Percentiles rank a stretch among this genome's conserved stretches.
phyloP scores from a whole-genome alignment of 2,329 filamentous ascomycete species.

The Monosporascus ibericus region DNA sequence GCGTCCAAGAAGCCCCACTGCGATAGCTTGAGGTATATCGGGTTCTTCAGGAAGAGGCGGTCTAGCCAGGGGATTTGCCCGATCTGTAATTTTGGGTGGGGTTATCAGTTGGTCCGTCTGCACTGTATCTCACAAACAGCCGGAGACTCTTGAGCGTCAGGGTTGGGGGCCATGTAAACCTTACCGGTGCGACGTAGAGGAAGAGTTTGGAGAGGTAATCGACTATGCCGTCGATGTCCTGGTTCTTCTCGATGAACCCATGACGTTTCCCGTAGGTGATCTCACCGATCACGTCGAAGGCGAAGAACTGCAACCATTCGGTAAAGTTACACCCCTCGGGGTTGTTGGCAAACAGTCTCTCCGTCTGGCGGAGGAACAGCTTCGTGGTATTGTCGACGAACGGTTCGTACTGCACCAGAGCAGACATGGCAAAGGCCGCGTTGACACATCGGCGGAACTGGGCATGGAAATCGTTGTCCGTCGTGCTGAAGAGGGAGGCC shows the following conservation, averaged over 20 bases:
- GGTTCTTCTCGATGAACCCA: constrained; percentile 68
- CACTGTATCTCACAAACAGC: constrained; percentile 1
- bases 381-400: constrained; percentile 71
- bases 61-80: constrained; percentile 73
- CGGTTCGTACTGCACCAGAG: constrained; percentile 72
- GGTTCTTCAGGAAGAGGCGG: constrained; percentile 66
- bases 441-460: constrained; percentile 71
- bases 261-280: constrained; percentile 71
- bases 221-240: constrained; percentile 71
- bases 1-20: constrained; percentile 61
- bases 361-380: constrained; percentile 61
- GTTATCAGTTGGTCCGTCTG: not conserved
- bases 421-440: constrained; percentile 70
- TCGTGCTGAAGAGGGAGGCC: constrained; percentile 70
- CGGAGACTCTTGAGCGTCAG: not conserved
- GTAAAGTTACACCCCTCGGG: constrained; percentile 54
- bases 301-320: constrained; percentile 72
- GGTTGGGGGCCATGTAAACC: constrained; percentile 17
- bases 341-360: constrained; percentile 45
- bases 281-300: constrained; percentile 75
- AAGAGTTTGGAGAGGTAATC: constrained; percentile 58
- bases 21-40: constrained; percentile 61
- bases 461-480: constrained; percentile 68
- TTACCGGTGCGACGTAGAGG: constrained; percentile 64
- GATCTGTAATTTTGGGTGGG: constrained; percentile 35